Percentiles rank a stretch among this genome's conserved stretches.
These are phyloP conservation scores for Teratosphaeria gauchensis DNA, from an alignment of 2,329 filamentous ascomycete species.

Conservation along the genomic window DNA sequence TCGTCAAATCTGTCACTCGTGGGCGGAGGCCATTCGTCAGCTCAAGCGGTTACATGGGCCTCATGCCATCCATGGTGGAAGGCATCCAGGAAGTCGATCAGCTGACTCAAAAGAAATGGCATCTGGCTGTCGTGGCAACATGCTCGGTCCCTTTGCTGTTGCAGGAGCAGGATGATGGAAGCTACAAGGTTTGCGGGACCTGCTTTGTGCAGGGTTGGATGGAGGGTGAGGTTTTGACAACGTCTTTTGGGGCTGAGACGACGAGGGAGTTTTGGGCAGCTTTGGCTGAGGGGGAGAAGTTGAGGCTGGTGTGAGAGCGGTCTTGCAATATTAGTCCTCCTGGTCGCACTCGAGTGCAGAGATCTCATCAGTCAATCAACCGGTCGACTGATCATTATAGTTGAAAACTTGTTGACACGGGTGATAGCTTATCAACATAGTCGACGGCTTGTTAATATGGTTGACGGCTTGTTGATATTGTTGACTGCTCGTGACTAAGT, in stretches of 20 bases:
- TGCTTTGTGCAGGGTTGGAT: slow-evolving; percentile 1
- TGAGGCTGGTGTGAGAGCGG: neutral
- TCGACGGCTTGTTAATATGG: too few relatives aligned
- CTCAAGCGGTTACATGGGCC: slow-evolving; percentile 6
- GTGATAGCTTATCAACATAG: too few relatives aligned
- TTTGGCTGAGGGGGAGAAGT: neutral
- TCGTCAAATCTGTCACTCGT: slow-evolving; percentile 2
- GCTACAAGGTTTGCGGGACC: neutral
- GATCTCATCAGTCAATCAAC: too few relatives aligned
- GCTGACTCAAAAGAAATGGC: neutral
- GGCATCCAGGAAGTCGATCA: neutral
- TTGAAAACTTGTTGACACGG: too few relatives aligned
- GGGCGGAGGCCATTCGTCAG: slow-evolving; percentile 5
- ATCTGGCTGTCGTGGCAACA: slow-evolving; percentile 2
- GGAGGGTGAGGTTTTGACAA: neutral
- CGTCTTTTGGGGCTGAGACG: neutral
- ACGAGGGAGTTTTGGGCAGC: neutral
- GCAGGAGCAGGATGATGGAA: neutral
- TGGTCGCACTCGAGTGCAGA: too few relatives aligned
- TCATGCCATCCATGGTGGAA: neutral
- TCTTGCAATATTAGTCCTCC: too few relatives aligned
- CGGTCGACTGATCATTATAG: too few relatives aligned
- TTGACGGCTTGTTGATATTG: too few relatives aligned
- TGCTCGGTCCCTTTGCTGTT: slow-evolving; percentile 7
- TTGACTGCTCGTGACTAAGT: too few relatives aligned